A percentile compares a stretch with the other conserved stretches of the same genome.
Conservation (phyloP, 1,284 basidiomycete genomes). For the Leccinum pachyderme region DNA sequence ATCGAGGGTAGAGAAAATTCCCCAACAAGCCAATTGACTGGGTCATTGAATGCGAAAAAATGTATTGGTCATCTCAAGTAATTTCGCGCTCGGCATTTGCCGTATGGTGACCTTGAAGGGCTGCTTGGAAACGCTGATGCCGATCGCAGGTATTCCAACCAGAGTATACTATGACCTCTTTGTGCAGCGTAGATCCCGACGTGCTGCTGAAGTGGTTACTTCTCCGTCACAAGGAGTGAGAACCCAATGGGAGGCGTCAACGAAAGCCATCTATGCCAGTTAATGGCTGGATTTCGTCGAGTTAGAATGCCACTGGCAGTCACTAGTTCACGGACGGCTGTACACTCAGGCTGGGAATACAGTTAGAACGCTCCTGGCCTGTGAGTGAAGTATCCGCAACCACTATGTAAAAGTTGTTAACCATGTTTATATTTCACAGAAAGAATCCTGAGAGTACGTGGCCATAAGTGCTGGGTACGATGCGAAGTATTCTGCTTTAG, state of each 20-base stretch:
- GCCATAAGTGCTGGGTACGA: neutral
- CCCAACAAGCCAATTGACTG: slow-evolving; percentile 33
- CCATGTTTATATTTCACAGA: neutral
- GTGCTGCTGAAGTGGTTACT: neutral
- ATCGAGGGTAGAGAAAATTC: slow-evolving; percentile 16
- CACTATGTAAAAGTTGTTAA: neutral
- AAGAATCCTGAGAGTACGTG: neutral
- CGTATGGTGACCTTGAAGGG: neutral
- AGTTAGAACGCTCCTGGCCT: neutral
- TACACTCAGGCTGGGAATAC: neutral
- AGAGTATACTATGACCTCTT: no score
- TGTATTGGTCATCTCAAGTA: slow-evolving; percentile 40
- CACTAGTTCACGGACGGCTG: neutral
- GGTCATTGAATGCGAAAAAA: slow-evolving; percentile 5
- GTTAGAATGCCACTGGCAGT: no score
- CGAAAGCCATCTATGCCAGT: neutral
- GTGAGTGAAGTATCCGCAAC: neutral
- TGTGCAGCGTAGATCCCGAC: neutral
- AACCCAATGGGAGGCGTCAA: neutral
- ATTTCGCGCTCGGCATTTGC: slow-evolving; percentile 5
- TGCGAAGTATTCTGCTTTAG: neutral
- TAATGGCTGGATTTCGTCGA: neutral
- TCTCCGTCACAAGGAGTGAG: neutral
- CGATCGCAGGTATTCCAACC: neutral
- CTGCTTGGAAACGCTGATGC: neutral